Base-by-base conservation (phyloP, 805 yeast species). In the Candida manassasensis region DNA sequence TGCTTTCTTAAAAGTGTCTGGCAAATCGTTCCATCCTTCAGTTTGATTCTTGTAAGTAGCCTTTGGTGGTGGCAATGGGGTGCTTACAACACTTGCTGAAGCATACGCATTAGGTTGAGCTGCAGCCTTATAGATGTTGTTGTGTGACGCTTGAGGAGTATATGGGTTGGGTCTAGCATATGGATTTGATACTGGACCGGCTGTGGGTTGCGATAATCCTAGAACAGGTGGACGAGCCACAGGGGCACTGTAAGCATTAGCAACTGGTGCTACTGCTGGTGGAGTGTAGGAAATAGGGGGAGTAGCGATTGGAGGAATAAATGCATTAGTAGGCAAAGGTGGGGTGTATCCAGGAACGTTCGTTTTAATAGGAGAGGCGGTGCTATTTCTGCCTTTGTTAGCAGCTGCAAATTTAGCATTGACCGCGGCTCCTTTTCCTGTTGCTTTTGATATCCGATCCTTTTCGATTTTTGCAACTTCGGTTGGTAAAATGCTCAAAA, bases 11-110 rank as follows among this genome's bases (percentile, higher is more conserved):
- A 71, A 71, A 7, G 69, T 59, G 8, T 74, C 68, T 33, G 87
- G 86, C 41, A 81, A 59, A 50, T 79, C 85, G 47, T 79, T 80
- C 86, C 87, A 80, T 3, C 85, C 86, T 25, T 79, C 84, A 25
- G 73, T 73, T 28, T 75, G 75, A 36, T 57, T 59, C 38, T 68
- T 71, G 40, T 45, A 47, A 4, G 57, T 40, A 26, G 58, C 50
- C 10, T 47, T 45, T 4, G 58, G 48, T 7, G 60, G 58, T 24
- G 56, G 51, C 12, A 14, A 19, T 14, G 8, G 6, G 5, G 39
- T 34, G 16, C 38, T 34, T 15, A 44, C 40, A 17, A 40, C 39
- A 16, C 34, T 35, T 10, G 41, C 14, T n/a, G n/a, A n/a, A 15
- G 39, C 36, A 24, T 45, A 45, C 2, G 35, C 12, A 22, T 19